Evolutionary conservation across 495 filamentous ascomycete genomes (phyloP), one percentile per base, ranked within the genome.

Genomic region (Hypoxylon lienhwacheense): DNA sequence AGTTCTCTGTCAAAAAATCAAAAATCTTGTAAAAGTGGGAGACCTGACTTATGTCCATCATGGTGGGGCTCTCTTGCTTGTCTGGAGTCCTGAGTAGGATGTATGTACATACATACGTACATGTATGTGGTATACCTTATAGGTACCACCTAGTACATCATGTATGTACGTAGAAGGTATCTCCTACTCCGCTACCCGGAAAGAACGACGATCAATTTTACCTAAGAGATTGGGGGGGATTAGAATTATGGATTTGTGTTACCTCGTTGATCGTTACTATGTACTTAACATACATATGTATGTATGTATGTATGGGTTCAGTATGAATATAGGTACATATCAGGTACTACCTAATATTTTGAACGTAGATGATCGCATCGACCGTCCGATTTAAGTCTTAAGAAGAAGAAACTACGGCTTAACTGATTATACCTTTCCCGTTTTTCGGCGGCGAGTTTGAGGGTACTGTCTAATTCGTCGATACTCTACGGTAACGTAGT

Each of bases 21-120:
- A n/a, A n/a, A n/a, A n/a, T n/a, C n/a, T n/a, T n/a, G n/a, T n/a
- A n/a, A n/a, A n/a, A n/a, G 57, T 55, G 57, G 50, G 50, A 54
- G 49, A 50, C 39, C 50, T 60, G 57, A 54, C 50, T 60, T 59
- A 59, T 59, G 55, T 51, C 40, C 45, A 60, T 55, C 57, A 60
- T 55, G 57, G 57, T 60, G 57, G 57, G 57, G 57, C 57, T 45
- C 15, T 46, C 19, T 44, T 12, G 16, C 16, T n/a, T n/a, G n/a
- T n/a, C n/a, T n/a, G n/a, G n/a, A n/a, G n/a, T n/a, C n/a, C n/a
- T n/a, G n/a, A n/a, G n/a, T 37, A 48, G 53, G 21, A 42, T 33
- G 43, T 28, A 44, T 10, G 32, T 31, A 14, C 10, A 43, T 10
- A 39, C 16, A 11, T 6, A 35, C n/a, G 26, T 44, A 35, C 15